phyloP scores from a whole-genome alignment of 371 early-diverging fungal genomes.

The Thermomucor indicae-seudaticae region DNA sequence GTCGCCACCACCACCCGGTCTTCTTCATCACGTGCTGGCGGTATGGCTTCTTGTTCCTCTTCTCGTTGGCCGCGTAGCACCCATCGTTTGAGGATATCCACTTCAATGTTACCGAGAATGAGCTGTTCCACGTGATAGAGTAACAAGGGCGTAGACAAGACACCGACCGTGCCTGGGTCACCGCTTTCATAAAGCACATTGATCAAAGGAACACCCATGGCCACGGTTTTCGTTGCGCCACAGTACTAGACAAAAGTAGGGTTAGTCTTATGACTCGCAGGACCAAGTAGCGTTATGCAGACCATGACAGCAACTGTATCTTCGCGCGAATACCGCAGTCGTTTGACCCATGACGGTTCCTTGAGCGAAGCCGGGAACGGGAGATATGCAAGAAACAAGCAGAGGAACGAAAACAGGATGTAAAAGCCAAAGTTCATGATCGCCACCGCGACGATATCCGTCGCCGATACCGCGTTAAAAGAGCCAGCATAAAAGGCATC shows the following conservation, averaged over 20 bases:
- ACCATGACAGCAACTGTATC: slow-evolving; percentile 52
- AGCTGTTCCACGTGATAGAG: slow-evolving; percentile 69
- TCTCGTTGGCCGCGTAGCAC: slow-evolving; percentile 37
- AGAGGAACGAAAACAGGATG: slow-evolving; percentile 28
- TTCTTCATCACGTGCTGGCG: slow-evolving; percentile 15
- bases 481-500: slow-evolving; percentile 55
- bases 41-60: slow-evolving; percentile 4
- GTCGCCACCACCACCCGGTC: too few species aligned
- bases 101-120: slow-evolving; percentile 59
- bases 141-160: slow-evolving; percentile 57
- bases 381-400: slow-evolving; percentile 28
- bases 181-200: slow-evolving; percentile 52
- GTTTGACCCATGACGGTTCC: slow-evolving; percentile 18
- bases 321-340: slow-evolving; percentile 32
- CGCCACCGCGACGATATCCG: slow-evolving; percentile 48
- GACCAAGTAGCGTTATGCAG: background rate
- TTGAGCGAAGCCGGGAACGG: slow-evolving; percentile 20
- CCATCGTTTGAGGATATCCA: slow-evolving; percentile 52
- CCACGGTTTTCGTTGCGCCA: slow-evolving; percentile 68
- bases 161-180: slow-evolving; percentile 44
- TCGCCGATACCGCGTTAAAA: slow-evolving; percentile 37
- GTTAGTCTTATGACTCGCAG: background rate
- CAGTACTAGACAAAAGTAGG: slow-evolving; percentile 26
- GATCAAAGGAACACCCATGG: slow-evolving; percentile 70
- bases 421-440: slow-evolving; percentile 42